Evolutionary conservation across 2,329 filamentous ascomycete species (phyloP), one percentile per base, ranked within the genome.

Genomic region (Fusarium xyrophilum): DNA sequence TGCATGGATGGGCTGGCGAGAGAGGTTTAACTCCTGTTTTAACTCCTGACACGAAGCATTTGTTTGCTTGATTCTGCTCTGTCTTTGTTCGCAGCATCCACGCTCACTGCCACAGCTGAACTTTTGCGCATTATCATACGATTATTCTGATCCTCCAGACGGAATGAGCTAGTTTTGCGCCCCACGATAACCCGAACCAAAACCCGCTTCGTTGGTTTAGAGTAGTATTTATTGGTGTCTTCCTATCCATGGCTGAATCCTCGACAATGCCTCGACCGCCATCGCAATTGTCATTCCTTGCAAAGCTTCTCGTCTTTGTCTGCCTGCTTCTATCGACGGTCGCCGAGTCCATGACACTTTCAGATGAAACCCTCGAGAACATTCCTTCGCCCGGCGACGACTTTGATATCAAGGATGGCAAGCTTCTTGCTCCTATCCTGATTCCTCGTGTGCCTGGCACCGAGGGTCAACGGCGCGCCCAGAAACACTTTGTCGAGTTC

Each of bases 401-500:
- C 79, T 95, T 97, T 77, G 88, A 97, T 79, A 92, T 96, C 71
- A 80, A 90, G 63, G 85, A 83, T 35, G 93, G 93, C 70, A 82
- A 86, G 7, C 85, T 99, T 21, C 87, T 99, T 33, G 86, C 95
- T 6, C 96, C 95, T 2, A 94, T 99, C 73, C 84, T 99, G 56
- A 89, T 91, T 52, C 90, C 96, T 2, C 91, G 96, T 64, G 94
- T 99, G 0, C 92, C 96, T 10, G 96, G 94, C 19, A 97, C 93
- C 2, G 84, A 89, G 2, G 93, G 93, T 30, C 93, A 91, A 17
- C 78, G 81, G 19, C 85, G 85, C 54, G 93, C 92, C 6, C 91
- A 96, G 71, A 84, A 88, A 43, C 95, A 98, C 80, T 93, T 99
- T 75, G 86, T 90, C 74, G 82, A 90, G 76, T 98, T 96, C 85